Percentiles rank a stretch among this genome's conserved stretches.
Evolutionary conservation across 1,284 basidiomycete genomes (phyloP).

Genomic region (Rhodotorula sp.): DNA sequence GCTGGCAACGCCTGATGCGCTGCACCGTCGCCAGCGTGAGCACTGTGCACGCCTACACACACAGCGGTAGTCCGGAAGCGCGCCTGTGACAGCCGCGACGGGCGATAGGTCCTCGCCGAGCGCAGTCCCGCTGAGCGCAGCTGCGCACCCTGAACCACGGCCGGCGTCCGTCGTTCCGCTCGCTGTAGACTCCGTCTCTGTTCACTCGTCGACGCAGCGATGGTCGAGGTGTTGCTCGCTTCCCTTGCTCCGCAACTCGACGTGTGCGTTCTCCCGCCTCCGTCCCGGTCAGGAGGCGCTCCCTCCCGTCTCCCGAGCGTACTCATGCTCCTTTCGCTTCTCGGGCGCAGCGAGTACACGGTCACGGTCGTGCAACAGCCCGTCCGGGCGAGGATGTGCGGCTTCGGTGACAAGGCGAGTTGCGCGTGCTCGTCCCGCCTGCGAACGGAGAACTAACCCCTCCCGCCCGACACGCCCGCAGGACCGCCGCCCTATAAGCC

Average conservation of each 20-base stretch:
- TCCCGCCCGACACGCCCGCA: slow-evolving; percentile 51
- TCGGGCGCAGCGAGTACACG: slow-evolving; percentile 63
- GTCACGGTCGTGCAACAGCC: slow-evolving; percentile 84
- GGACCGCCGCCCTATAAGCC: slow-evolving; percentile 87
- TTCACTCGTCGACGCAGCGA: too few species aligned
- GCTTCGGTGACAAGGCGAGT: slow-evolving; percentile 86
- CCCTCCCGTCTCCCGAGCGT: background rate
- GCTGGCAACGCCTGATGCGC: too few species aligned
- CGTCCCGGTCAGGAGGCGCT: too few species aligned
- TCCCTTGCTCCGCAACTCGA: background rate
- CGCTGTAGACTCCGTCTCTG: background rate
- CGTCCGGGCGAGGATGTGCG: slow-evolving; percentile 84
- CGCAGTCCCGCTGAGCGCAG: too few species aligned
- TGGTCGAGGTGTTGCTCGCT: background rate
- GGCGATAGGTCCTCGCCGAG: too few species aligned
- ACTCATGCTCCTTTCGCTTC: background rate
- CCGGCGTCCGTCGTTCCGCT: too few species aligned
- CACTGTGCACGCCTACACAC: too few species aligned
- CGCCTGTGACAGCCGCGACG: too few species aligned
- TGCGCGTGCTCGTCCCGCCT: background rate
- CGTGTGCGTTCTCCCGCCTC: background rate
- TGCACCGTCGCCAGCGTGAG: too few species aligned
- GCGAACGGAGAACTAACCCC: slow-evolving; percentile 13
- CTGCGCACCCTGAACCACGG: too few species aligned
- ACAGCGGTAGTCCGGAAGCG: too few species aligned